Base-by-base conservation (phyloP, 2,329 filamentous ascomycete genomes). In the Dryadomyces quercivorus region DNA sequence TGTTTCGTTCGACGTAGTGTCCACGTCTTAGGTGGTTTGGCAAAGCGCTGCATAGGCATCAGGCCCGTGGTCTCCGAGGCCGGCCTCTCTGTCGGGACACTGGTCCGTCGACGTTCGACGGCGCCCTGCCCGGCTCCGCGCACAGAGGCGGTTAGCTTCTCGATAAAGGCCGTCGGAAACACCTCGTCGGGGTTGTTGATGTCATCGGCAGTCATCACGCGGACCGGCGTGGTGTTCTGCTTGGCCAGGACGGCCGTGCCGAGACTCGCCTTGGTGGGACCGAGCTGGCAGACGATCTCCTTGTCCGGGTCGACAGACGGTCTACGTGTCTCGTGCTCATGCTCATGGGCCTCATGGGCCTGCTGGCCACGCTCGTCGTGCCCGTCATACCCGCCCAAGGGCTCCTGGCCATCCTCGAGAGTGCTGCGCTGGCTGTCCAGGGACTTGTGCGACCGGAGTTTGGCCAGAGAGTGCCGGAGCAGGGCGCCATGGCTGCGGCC, bases 171-270 rank as follows among this genome's bases (percentile, higher is more conserved):
- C 18, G 15, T 44, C 3, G 42, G 7, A 16, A 44, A n/a, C 8
- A n/a, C 16, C 42, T 46, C 42, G 18, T 44, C 42, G 18, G 12
- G 5, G 20, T 31, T 5, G 12, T 34, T 8, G 12, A 10, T 16
- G 45, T 48, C 21, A 13, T 31, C 26, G 26, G 26, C 26, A 5
- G 26, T 31, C 26, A 31, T 31, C 4, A 44, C 13, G 16, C 26
- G 5, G 15, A 16, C 7, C 2, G 16, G 45, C 26, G 22, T n/a
- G 5, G 12, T 22, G 6, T 48, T n/a, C 16, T 31, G 31, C n/a
- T 21, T 40, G 15, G 31, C 16, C 52, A 54, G 21, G 20, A 54
- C 52, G 5, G 52, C 43, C n/a, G 52, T 54, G 13, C 52, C 52
- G 0, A 54, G 52, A 13, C 40, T 44, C 12, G 42, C 36, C 36